Percentiles rank a stretch among this genome's conserved stretches.
Conservation (phyloP, 2,329 filamentous ascomycete genomes). For the Claviceps cyperi region DNA sequence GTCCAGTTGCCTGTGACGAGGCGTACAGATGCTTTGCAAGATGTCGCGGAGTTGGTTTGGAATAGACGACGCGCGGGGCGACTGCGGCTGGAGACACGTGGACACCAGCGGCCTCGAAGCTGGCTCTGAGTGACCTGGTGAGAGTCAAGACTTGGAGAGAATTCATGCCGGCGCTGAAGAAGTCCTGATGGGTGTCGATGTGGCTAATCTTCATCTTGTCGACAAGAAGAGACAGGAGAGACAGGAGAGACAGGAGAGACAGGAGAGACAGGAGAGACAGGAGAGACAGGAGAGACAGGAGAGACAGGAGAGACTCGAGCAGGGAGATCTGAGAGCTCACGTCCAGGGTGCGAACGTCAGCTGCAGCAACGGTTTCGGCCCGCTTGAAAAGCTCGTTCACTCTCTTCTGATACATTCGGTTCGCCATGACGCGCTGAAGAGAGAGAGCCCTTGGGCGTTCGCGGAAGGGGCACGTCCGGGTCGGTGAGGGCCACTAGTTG, state of each 20-base stretch:
- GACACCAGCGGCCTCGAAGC: constrained; percentile 9
- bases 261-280: no score
- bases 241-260: no score
- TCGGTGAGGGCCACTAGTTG: constrained; percentile 25
- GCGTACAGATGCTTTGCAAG: constrained; percentile 11
- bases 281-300: no score
- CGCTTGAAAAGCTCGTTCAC: constrained; percentile 27
- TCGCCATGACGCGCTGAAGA: constrained; percentile 24
- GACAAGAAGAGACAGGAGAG: constrained; percentile 10
- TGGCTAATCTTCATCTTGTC: constrained; percentile 7
- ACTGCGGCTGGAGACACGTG: constrained; percentile 6
- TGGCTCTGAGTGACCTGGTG: constrained; percentile 8
- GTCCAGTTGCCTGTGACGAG: background rate
- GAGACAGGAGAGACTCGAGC: constrained; percentile 11
- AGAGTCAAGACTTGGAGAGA: constrained; percentile 23
- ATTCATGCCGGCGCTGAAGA: constrained; percentile 25
- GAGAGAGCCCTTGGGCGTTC: constrained; percentile 32
- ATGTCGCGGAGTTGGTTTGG: constrained; percentile 14
- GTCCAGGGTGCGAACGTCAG: constrained; percentile 7
- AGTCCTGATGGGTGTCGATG: constrained; percentile 16
- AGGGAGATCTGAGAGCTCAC: constrained; percentile 11
- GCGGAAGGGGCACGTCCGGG: constrained; percentile 26
- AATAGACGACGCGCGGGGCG: constrained; percentile 15
- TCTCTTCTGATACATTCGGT: constrained; percentile 27
- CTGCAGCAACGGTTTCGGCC: constrained; percentile 5